phyloP scores from a whole-genome alignment of 2,329 filamentous ascomycete genomes.

The Hirsutella rhossiliensis region DNA sequence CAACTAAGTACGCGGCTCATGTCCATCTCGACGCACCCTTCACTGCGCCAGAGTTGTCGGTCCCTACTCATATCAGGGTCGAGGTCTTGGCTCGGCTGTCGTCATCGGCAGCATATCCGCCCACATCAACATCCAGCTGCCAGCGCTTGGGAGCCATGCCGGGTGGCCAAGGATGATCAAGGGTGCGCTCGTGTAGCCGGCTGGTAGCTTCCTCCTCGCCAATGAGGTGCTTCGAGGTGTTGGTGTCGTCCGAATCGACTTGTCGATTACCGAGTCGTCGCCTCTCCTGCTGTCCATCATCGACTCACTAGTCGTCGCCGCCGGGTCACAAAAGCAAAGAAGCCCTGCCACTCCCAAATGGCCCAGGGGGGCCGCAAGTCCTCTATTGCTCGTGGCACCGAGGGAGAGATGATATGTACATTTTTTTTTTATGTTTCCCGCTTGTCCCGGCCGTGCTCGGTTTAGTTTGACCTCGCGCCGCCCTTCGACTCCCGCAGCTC shows the following conservation, averaged over 20 bases:
- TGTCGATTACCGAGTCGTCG: no score
- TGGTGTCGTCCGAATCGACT: no score
- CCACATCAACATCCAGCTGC: no score
- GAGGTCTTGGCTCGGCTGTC: neutral
- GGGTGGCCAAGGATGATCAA: no score
- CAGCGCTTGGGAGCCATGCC: no score
- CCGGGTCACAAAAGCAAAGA: neutral
- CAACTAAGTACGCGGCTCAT: no score
- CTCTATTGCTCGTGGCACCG: neutral
- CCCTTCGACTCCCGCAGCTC: slow-evolving; percentile 80
- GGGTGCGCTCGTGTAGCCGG: no score
- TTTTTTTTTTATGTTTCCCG: neutral
- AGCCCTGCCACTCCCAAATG: neutral
- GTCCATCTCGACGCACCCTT: neutral
- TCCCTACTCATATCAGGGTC: neutral
- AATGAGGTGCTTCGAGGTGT: no score
- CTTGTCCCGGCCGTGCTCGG: neutral
- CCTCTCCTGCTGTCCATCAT: no score
- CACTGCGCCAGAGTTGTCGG: neutral
- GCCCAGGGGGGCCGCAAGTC: neutral
- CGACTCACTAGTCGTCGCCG: no score
- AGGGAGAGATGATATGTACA: neutral
- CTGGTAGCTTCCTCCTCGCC: no score
- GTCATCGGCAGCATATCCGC: neutral
- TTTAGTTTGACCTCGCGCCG: slow-evolving; percentile 73